A percentile compares a stretch with the other conserved stretches of the same genome.
Evolutionary conservation across 202 grass and related monocot species (phyloP).

Genomic region (Dendrocalamus latiflorus): DNA sequence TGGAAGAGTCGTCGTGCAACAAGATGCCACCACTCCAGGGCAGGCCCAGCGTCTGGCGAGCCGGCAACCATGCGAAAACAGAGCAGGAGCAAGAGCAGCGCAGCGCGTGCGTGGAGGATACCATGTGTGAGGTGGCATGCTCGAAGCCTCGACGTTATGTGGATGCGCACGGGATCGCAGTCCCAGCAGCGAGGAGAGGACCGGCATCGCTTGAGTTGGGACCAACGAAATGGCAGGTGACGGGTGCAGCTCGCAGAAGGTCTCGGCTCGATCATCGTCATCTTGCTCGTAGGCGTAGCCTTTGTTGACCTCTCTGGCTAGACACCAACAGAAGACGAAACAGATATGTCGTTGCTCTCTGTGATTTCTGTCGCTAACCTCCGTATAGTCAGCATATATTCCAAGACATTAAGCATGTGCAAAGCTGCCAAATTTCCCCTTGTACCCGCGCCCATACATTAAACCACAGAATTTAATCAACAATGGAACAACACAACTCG

Average conservation of each 20-base stretch:
- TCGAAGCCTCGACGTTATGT: not conserved
- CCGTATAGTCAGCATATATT: not conserved
- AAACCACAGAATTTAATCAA: not conserved
- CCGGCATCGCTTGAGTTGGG: not conserved
- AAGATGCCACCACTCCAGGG: not conserved
- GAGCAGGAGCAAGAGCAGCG: too few relatives aligned
- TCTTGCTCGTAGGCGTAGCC: not conserved
- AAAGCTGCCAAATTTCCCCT: not conserved
- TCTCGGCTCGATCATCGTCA: not conserved
- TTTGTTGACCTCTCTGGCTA: not conserved
- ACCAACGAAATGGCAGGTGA: not conserved
- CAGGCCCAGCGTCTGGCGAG: too few relatives aligned
- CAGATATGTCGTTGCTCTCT: not conserved
- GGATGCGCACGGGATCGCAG: not conserved
- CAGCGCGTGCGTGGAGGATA: not conserved
- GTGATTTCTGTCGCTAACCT: not conserved
- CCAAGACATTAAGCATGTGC: not conserved
- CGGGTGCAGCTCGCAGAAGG: not conserved
- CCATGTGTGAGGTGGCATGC: slow-evolving; percentile 2
- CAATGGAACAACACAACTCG: slow-evolving; percentile 2
- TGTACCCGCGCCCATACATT: not conserved
- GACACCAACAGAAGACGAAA: not conserved
- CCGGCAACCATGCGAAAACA: not conserved
- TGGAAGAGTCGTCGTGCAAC: not conserved
- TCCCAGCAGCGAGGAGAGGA: too few relatives aligned